These are phyloP conservation scores for Mallotus japonicus DNA, from an alignment of 441 rosid species.

Conservation along the genomic window DNA sequence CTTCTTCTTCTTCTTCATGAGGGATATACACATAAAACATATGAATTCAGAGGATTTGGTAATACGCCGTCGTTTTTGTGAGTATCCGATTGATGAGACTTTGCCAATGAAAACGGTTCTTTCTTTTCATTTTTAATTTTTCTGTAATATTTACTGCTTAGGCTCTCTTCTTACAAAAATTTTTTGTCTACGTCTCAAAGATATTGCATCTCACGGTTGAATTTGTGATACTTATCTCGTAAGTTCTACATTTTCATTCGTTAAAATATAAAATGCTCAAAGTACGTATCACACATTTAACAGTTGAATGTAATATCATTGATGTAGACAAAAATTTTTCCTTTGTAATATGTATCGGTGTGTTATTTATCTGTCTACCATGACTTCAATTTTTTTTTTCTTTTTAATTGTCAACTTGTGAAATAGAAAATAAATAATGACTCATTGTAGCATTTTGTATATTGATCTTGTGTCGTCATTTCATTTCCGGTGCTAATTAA, in stretches of 20 bases:
- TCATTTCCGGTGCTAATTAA: too few relatives aligned
- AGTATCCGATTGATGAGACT: conserved; percentile 28
- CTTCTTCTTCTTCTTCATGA: conserved; percentile 15
- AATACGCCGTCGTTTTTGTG: conserved; percentile 42
- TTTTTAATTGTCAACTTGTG: conserved; percentile 1
- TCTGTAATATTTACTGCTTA: not conserved
- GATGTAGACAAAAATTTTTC: not conserved
- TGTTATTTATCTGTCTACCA: not conserved
- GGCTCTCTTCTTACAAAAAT: too few relatives aligned
- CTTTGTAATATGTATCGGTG: not conserved
- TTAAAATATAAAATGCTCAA: too few relatives aligned
- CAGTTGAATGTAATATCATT: too few relatives aligned
- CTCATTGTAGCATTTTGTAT: too few relatives aligned
- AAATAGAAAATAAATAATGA: not conserved
- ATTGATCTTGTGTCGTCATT: conserved; percentile 12
- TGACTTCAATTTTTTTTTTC: not conserved
- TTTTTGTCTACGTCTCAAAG: too few relatives aligned
- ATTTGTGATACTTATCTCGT: too few relatives aligned
- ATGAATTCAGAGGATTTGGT: conserved; percentile 7
- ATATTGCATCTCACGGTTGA: too few relatives aligned
- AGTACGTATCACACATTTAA: too few relatives aligned
- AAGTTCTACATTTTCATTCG: too few relatives aligned
- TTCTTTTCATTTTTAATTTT: not conserved
- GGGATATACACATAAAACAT: not conserved
- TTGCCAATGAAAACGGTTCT: conserved; percentile 19